A percentile compares a stretch with the other conserved stretches of the same genome.
phyloP scores from a whole-genome alignment of 352 stramenopile species.

The Globisporangium sylvaticum region DNA sequence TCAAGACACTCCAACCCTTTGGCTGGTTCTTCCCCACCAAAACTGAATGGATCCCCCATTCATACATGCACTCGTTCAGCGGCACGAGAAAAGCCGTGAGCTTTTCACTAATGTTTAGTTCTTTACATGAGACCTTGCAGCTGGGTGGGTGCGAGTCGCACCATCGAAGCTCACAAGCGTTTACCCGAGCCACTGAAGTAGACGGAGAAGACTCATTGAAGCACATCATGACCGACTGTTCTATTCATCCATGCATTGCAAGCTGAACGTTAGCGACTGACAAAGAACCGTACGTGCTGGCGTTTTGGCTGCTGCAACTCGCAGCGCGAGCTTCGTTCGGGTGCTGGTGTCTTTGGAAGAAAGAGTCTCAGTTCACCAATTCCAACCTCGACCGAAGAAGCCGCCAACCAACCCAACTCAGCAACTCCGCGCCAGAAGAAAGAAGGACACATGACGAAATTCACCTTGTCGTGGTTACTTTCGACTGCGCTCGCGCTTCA shows the following conservation, averaged over 20 bases:
- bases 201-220: background rate
- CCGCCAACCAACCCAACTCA: background rate
- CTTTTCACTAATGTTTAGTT: background rate
- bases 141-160: constrained; percentile 8
- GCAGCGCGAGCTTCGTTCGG: background rate
- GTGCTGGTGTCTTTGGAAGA: background rate
- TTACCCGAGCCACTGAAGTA: background rate
- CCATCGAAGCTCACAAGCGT: background rate
- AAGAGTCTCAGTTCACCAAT: background rate
- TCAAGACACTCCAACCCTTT: background rate
- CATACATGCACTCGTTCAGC: too few relatives aligned
- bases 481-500: constrained; percentile 3
- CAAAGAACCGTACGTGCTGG: background rate
- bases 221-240: too few relatives aligned
- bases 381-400: background rate
- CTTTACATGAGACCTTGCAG: constrained; percentile 12
- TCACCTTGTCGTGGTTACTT: background rate
- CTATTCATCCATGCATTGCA: background rate
- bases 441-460: background rate
- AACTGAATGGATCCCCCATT: background rate
- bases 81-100: background rate
- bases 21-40: background rate
- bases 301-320: background rate
- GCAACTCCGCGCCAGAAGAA: background rate
- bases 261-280: background rate